phyloP scores from a whole-genome alignment of 2,329 filamentous ascomycete genomes.

The Neophaeococcomyces mojaviensis region DNA sequence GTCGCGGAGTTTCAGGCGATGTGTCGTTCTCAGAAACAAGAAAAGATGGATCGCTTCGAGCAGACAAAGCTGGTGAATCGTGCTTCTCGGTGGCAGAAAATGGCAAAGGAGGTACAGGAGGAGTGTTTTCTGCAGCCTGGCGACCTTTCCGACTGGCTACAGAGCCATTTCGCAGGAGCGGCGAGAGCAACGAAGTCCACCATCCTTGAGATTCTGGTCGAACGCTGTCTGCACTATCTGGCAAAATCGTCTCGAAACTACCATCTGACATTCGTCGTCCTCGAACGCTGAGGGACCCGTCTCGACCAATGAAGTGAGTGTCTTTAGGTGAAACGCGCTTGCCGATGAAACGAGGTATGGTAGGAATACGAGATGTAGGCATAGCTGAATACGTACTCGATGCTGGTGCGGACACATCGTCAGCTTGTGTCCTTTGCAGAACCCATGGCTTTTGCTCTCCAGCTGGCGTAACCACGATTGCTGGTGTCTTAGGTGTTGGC shows the following conservation, averaged over 20 bases:
- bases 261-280: conserved; percentile 23
- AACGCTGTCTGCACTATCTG: conserved; percentile 20
- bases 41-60: conserved; percentile 27
- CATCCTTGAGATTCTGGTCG: conserved; percentile 41
- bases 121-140: conserved; percentile 17
- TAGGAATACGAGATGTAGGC: conserved; percentile 29
- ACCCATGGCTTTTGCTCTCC: conserved; percentile 25
- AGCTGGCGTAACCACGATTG: conserved; percentile 41
- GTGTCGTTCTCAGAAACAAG: conserved; percentile 24
- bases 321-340: background rate
- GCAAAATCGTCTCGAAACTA: conserved; percentile 26
- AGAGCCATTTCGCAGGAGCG: conserved; percentile 33
- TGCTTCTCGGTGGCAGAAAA: conserved; percentile 13
- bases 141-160: conserved; percentile 25
- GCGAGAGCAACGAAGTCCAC: conserved; percentile 43
- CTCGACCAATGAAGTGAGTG: background rate
- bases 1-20: conserved; percentile 29
- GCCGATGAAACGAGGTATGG: conserved; percentile 34
- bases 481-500: conserved; percentile 35
- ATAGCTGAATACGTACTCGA: conserved; percentile 39
- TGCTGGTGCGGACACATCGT: conserved; percentile 21
- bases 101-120: conserved; percentile 25
- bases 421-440: background rate
- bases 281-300: background rate
- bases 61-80: conserved; percentile 7